Percentiles rank a stretch among this genome's conserved stretches.
Conservation (phyloP, 139 green algal genomes). For the Protoeuglena noctilucae region DNA sequence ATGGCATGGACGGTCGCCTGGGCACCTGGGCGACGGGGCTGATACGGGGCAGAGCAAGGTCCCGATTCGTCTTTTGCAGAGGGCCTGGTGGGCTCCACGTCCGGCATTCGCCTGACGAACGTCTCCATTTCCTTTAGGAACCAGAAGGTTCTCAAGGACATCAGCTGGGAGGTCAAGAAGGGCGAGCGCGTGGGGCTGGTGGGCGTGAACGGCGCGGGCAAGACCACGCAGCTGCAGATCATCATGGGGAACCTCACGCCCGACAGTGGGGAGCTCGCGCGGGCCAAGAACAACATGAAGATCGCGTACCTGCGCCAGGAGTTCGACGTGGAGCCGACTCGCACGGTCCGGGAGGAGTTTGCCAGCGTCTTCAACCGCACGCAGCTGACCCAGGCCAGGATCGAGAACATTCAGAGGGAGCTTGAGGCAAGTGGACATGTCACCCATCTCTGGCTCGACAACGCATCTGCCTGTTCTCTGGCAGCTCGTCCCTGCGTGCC, state of each 20-base stretch:
- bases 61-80: too few relatives aligned
- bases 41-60: too few relatives aligned
- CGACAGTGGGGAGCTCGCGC: conserved; percentile 75
- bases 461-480: too few relatives aligned
- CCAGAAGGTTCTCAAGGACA: conserved; percentile 69
- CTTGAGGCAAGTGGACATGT: conserved; percentile 75
- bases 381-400: conserved; percentile 14
- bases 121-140: conserved; percentile 84
- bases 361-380: conserved; percentile 60
- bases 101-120: conserved; percentile 14
- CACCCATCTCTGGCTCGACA: too few relatives aligned
- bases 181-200: conserved; percentile 92
- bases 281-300: conserved; percentile 56
- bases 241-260: conserved; percentile 71
- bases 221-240: conserved; percentile 96
- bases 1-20: too few relatives aligned
- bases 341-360: conserved; percentile 95
- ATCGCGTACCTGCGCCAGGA: conserved; percentile 93
- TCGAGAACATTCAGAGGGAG: conserved; percentile 52
- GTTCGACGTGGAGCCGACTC: conserved; percentile 77
- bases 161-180: conserved; percentile 90
- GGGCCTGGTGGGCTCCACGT: not conserved
- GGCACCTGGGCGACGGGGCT: too few relatives aligned
- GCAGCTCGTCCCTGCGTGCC: too few relatives aligned
- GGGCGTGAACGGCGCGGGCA: conserved; percentile 94